A percentile compares a stretch with the other conserved stretches of the same genome.
phyloP scores from a whole-genome alignment of 192 early-diverging fungal species.

The Rhizoclosmatium globosum region DNA sequence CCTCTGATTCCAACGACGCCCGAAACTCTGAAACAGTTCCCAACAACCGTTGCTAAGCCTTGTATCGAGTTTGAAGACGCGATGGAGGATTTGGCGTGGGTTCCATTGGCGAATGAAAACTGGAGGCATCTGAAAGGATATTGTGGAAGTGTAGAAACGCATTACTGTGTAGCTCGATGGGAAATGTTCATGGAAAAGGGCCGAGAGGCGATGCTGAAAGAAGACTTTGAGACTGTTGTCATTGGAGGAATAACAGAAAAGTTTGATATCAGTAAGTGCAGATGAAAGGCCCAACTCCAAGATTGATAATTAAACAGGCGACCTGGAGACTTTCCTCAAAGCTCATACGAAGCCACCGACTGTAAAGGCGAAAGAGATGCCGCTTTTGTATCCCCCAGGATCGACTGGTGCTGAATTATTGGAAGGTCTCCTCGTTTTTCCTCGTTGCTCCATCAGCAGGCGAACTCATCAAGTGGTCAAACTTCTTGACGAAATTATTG shows the following conservation, averaged over 20 bases:
- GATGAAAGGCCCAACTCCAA: too few relatives aligned
- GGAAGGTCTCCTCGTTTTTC: not conserved
- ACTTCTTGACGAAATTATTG: not conserved
- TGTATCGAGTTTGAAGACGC: conserved; percentile 14
- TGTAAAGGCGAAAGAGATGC: not conserved
- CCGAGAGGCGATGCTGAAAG: not conserved
- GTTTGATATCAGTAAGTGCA: not conserved
- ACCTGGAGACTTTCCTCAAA: too few relatives aligned
- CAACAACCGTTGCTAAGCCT: not conserved
- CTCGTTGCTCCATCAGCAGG: conserved; percentile 14
- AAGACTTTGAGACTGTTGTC: conserved; percentile 14
- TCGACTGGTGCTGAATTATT: conserved; percentile 20
- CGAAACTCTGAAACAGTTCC: not conserved
- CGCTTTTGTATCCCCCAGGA: conserved; percentile 7
- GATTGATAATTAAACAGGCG: too few relatives aligned
- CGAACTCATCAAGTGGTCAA: not conserved
- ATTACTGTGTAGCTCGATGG: conserved; percentile 27
- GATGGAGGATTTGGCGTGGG: not conserved
- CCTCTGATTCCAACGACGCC: conserved; percentile 21
- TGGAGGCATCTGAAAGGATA: conserved; percentile 32
- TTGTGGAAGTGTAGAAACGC: conserved; percentile 20
- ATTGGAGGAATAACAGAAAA: conserved; percentile 5
- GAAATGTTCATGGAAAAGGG: conserved; percentile 14
- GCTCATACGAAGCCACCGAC: too few relatives aligned
- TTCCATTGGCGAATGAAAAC: not conserved